Conservation (phyloP, 2,329 filamentous ascomycete species). For the Fusarium acutatum region DNA sequence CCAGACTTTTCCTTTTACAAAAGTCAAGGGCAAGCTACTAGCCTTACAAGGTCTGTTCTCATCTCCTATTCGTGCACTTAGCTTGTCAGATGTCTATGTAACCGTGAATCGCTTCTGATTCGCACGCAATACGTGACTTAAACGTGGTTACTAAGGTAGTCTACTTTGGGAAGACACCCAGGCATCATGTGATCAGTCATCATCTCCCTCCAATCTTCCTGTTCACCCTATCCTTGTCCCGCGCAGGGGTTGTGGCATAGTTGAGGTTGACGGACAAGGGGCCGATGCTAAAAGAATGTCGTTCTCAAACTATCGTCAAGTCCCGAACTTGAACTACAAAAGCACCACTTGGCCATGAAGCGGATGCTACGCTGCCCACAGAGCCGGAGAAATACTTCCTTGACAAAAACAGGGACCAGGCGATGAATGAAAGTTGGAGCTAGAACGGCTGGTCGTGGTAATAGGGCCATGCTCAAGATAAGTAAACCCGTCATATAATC, state of each 20-base stretch:
- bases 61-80: conserved; percentile 13
- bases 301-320: conserved; percentile 3
- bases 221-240: not conserved
- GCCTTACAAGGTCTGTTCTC: not conserved
- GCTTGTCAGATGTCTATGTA: conserved; percentile 16
- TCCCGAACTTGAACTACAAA: conserved; percentile 6
- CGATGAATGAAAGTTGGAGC: not conserved
- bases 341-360: conserved; percentile 7
- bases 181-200: conserved; percentile 17
- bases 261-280: not conserved
- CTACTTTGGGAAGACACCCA: not conserved
- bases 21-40: not conserved
- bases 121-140: conserved; percentile 7
- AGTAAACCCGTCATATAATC: conserved; percentile 13
- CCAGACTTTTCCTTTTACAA: not conserved
- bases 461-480: not conserved
- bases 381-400: not conserved
- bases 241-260: conserved; percentile 2
- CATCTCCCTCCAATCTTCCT: not conserved
- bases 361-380: not conserved
- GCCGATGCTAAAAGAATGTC: not conserved
- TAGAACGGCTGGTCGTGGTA: not conserved
- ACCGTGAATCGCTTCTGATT: conserved; percentile 17
- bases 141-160: conserved; percentile 1
- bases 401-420: not conserved